These are phyloP conservation scores for Rhodomyrtus psidioides DNA, from an alignment of 441 rosid genomes.

Conservation along the genomic window DNA sequence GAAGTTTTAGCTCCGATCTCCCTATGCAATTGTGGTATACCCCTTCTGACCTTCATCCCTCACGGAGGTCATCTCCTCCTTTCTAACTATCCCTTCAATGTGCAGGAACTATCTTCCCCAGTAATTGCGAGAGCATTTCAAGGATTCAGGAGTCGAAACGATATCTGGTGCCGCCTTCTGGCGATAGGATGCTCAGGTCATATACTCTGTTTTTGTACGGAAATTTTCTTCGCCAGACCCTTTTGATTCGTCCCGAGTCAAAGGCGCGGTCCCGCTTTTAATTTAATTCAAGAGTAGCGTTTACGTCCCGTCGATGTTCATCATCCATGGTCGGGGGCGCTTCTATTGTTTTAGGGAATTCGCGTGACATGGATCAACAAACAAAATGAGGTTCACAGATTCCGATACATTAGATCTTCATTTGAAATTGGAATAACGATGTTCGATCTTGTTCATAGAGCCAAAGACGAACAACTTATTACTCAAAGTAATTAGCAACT, in stretches of 20 bases:
- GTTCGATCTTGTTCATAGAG: background rate
- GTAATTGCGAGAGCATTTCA: background rate
- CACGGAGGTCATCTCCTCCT: background rate
- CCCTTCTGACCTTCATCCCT: background rate
- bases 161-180: background rate
- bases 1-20: too few relatives aligned
- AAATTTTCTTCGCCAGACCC: background rate
- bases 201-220: background rate
- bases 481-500: background rate
- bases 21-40: accelerated
- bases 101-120: background rate
- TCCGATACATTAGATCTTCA: background rate
- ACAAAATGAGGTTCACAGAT: background rate
- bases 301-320: background rate
- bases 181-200: background rate
- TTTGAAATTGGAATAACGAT: background rate
- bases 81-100: background rate
- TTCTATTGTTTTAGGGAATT: background rate
- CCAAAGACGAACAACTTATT: too few relatives aligned
- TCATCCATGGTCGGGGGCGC: background rate
- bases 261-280: too few relatives aligned
- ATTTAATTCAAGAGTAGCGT: background rate
- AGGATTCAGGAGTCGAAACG: background rate
- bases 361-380: background rate
- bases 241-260: background rate